Evolutionary conservation across 1,139 yeast genomes (phyloP).

Genomic region (Geotrichum phurueaensis): DNA sequence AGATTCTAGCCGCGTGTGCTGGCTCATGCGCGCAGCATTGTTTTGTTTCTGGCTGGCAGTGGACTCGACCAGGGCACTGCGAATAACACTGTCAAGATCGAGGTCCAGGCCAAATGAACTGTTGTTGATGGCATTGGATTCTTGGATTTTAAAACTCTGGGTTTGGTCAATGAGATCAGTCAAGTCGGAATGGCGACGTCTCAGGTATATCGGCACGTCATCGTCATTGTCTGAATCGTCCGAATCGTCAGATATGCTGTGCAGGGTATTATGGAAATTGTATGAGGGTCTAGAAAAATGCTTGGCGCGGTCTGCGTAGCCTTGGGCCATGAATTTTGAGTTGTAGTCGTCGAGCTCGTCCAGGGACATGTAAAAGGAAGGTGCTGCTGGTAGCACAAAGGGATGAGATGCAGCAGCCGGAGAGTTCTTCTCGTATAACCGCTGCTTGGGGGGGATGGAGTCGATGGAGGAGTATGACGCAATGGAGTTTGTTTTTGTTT

Average conservation of each 20-base stretch:
- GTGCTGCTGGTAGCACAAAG: conserved; percentile 1
- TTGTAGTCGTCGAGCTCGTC: conserved; percentile 6
- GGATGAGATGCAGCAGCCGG: background rate
- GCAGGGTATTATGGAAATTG: background rate
- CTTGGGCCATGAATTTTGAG: conserved; percentile 2
- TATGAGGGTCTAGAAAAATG: conserved; percentile 1
- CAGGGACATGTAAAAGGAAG: conserved; percentile 1
- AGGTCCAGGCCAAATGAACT: background rate
- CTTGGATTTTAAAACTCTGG: background rate
- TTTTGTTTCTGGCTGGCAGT: background rate
- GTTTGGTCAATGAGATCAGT: background rate
- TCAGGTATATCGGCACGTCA: background rate
- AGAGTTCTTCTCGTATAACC: background rate
- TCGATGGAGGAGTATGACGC: conserved; percentile 5
- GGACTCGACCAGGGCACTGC: conserved; percentile 8
- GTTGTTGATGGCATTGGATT: background rate
- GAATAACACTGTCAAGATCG: conserved; percentile 9
- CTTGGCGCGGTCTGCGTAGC: background rate
- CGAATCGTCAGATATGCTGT: conserved; percentile 4
- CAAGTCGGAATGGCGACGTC: background rate
- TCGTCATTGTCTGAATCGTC: background rate
- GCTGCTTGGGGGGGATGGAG: background rate
- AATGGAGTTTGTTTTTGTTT: conserved; percentile 1
- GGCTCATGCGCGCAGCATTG: background rate
- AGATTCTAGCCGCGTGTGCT: background rate